Evolutionary conservation across 176 grass and related monocot genomes (phyloP), one percentile per base, ranked within the genome.

Genomic region (Rhipidocladum racemiflorum): DNA sequence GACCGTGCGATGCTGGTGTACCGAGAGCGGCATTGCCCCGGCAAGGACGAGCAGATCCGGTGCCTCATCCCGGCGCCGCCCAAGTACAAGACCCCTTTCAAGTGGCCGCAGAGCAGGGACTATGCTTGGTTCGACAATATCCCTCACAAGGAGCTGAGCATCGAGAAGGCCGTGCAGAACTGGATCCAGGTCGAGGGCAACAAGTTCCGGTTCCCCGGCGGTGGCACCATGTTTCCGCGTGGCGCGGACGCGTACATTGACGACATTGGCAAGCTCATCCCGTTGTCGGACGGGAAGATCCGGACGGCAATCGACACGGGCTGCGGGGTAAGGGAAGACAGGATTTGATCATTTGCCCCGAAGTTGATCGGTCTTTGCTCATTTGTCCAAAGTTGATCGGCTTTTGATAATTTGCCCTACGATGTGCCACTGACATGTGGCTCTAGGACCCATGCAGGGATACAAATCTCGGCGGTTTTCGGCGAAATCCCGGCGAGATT

Each of bases 101-200:
- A 76, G 77, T 97, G 95, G 95, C 95, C 95, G 18, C 83, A 73
- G 27, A 90, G 95, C 81, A 89, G 95, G 44, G 92, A 97, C 77
- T 86, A 92, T 1, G 95, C 92, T 27, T 97, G 92, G 90, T 97
- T 89, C 34, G 88, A 94, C 73, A 97, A 97, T 34, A 97, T 97
- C 54, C 95, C 95, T 11, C 95, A 97, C 84, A 97, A 94, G 86
- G 95, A 97, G 81, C 86, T 97, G 78, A 97, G 95, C 85, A 92
- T 97, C 5, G 95, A 97, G 90, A 97, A 97, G 86, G 95, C 95
- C 0, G 90, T 97, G 61, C 95, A 97, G 86, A 97, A 97, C 74
- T 97, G 95, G 95, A 89, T 97, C 74, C 92, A 91, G 45, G 90
- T 97, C 21, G 95, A 97, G 39, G 95, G 90, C 4, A 35, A 97